Evolutionary conservation across 202 grass and related monocot species (phyloP).

Genomic region (Musa balbisiana): DNA sequence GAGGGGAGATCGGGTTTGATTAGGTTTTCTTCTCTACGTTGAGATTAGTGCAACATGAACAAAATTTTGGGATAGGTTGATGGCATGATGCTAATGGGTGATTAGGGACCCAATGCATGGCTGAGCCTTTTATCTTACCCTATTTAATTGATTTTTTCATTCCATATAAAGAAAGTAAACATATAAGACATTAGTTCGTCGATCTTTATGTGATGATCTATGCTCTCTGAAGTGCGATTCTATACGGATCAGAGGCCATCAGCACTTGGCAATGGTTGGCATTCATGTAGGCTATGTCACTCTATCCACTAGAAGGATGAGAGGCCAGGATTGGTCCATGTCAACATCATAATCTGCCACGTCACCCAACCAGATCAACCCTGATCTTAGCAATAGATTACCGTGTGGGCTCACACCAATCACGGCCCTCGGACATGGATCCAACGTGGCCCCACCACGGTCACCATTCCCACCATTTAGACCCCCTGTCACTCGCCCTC

Average conservation of each 20-base stretch:
- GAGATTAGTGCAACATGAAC: too few relatives aligned
- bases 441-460: conserved; percentile 56
- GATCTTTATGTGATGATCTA: too few relatives aligned
- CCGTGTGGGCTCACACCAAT: conserved; percentile 44
- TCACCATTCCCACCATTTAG: conserved; percentile 61
- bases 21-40: neutral
- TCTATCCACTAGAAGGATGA: conserved; percentile 20
- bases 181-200: neutral
- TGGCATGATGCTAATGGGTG: too few relatives aligned
- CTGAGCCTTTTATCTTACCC: too few relatives aligned
- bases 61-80: too few relatives aligned
- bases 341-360: conserved; percentile 61
- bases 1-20: neutral
- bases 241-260: too few relatives aligned
- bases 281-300: too few relatives aligned
- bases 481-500: conserved; percentile 28
- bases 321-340: conserved; percentile 31
- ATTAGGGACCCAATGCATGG: too few relatives aligned
- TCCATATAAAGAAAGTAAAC: neutral
- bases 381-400: conserved; percentile 54
- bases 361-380: conserved; percentile 48
- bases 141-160: too few relatives aligned
- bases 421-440: conserved; percentile 43
- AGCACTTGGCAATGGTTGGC: neutral
- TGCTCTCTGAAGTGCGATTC: too few relatives aligned